A percentile compares a stretch with the other conserved stretches of the same genome.
Conservation (phyloP, 306 rosid genomes). For the Acacia crassicarpa region DNA sequence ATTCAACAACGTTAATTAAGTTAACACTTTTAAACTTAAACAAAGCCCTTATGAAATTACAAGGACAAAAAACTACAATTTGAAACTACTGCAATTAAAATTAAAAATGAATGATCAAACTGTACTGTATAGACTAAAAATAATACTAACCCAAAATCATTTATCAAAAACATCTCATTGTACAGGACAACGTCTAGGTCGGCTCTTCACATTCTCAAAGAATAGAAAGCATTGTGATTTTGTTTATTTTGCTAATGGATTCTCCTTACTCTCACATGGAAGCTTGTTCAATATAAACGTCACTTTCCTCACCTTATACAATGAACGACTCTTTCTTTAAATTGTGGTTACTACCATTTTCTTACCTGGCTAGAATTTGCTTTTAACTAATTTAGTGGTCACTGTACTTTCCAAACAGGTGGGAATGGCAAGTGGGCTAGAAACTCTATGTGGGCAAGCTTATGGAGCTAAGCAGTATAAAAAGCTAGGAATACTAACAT, state of each 20-base stretch:
- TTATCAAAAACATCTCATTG: neutral
- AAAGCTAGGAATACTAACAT: slow-evolving; percentile 49
- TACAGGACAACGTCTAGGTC: neutral
- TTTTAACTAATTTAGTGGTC: neutral
- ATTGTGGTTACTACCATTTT: neutral
- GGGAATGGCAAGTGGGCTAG: slow-evolving; percentile 65
- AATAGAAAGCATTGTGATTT: neutral
- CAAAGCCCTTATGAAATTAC: no score
- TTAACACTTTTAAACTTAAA: no score
- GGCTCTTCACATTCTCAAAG: neutral
- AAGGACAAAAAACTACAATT: no score
- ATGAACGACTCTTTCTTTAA: neutral
- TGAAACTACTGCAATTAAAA: no score
- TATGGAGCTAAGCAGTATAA: slow-evolving; percentile 60
- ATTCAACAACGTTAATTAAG: no score
- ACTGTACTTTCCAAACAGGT: slow-evolving; percentile 29
- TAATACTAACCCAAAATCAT: neutral
- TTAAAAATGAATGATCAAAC: no score
- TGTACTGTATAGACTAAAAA: no score
- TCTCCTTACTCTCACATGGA: neutral
- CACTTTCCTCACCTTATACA: neutral
- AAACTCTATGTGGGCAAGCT: slow-evolving; percentile 64
- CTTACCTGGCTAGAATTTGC: neutral
- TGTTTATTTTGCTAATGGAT: neutral
- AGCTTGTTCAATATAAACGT: neutral